phyloP scores from a whole-genome alignment of 345 rosid genomes.

The Citrus maxima region DNA sequence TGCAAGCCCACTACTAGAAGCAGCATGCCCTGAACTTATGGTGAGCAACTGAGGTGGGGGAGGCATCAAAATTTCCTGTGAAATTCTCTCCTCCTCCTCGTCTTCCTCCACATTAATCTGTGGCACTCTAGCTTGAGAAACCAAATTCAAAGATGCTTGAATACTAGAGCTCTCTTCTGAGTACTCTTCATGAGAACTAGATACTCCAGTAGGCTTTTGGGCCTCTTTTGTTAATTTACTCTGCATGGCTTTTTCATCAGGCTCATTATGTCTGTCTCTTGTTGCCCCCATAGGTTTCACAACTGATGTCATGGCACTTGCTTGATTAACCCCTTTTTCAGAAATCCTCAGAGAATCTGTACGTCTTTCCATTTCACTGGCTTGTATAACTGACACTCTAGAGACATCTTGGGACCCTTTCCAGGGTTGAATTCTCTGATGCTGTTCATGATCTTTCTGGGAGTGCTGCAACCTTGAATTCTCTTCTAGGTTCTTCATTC shows the following conservation, averaged over 20 bases:
- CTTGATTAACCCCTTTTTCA: constrained; percentile 44
- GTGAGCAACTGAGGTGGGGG: constrained; percentile 51
- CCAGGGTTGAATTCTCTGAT: constrained; percentile 34
- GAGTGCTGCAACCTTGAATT: constrained; percentile 25
- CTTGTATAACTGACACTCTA: constrained; percentile 31
- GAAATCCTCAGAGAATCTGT: constrained; percentile 36
- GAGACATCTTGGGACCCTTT: constrained; percentile 37
- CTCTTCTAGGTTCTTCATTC: constrained; percentile 36
- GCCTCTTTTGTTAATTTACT: constrained; percentile 30
- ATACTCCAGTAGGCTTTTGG: constrained; percentile 19
- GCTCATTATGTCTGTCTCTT: constrained; percentile 24
- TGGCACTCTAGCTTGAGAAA: constrained; percentile 31
- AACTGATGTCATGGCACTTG: constrained; percentile 26
- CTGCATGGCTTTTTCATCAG: constrained; percentile 29
- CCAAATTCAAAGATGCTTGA: constrained; percentile 37
- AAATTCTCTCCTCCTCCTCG: constrained; percentile 34
- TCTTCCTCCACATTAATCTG: constrained; percentile 26
- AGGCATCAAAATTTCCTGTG: constrained; percentile 47
- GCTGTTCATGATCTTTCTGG: constrained; percentile 30
- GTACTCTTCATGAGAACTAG: constrained; percentile 30
- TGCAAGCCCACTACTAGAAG: constrained; percentile 25
- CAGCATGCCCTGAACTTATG: constrained; percentile 31
- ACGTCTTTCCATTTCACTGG: constrained; percentile 30
- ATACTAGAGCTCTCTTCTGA: constrained; percentile 36
- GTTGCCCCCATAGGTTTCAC: constrained; percentile 29